A percentile compares a stretch with the other conserved stretches of the same genome.
These are phyloP conservation scores for Sordariomycetes sp. DNA, from an alignment of 2,329 filamentous ascomycete species.

Conservation along the genomic window DNA sequence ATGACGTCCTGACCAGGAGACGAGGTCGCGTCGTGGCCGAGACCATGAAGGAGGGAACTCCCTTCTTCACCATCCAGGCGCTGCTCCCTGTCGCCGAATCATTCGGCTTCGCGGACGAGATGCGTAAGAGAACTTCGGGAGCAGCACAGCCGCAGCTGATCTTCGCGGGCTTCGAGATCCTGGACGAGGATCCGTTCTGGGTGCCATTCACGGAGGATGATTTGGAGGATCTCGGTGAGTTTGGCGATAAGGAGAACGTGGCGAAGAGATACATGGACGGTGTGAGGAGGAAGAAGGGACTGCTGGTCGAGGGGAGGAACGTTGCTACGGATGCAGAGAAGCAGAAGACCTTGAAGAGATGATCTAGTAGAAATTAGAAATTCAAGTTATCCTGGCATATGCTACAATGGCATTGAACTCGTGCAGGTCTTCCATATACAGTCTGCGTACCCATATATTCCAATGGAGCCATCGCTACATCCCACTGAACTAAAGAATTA, in stretches of 20 bases:
- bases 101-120: slow-evolving; percentile 94
- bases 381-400: too few species aligned
- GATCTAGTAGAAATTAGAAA: too few species aligned
- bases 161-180: slow-evolving; percentile 84
- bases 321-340: slow-evolving; percentile 87
- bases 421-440: too few species aligned
- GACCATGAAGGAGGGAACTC: slow-evolving; percentile 86
- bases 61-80: slow-evolving; percentile 90
- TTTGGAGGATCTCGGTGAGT: slow-evolving; percentile 87
- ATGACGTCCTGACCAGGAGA: slow-evolving; percentile 87
- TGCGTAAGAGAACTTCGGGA: slow-evolving; percentile 86
- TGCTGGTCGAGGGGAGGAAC: slow-evolving; percentile 71
- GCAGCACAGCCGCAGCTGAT: slow-evolving; percentile 88
- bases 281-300: slow-evolving; percentile 77
- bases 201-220: slow-evolving; percentile 95
- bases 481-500: too few species aligned
- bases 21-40: slow-evolving; percentile 85
- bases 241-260: slow-evolving; percentile 90
- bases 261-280: slow-evolving; percentile 93
- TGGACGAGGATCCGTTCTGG: slow-evolving; percentile 97
- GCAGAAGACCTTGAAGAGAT: slow-evolving; percentile 63
- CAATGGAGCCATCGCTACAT: too few species aligned
- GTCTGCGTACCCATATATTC: too few species aligned
- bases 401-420: too few species aligned
- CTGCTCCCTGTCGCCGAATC: slow-evolving; percentile 87